Evolutionary conservation across 768 basidiomycete species (phyloP), one percentile per base, ranked within the genome.

Genomic region (Mycena haematopus): DNA sequence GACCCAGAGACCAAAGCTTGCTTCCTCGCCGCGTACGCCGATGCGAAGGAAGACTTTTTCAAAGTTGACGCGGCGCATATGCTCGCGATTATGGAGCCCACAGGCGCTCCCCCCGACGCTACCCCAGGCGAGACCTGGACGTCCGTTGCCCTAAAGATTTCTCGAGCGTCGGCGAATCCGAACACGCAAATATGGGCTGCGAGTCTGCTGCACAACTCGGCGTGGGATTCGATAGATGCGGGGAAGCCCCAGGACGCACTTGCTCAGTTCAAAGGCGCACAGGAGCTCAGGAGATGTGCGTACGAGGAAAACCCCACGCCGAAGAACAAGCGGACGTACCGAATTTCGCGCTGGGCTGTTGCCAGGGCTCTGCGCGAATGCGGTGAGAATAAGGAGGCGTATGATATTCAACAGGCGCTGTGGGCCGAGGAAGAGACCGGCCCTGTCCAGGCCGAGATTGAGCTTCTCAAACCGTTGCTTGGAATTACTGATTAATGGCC

Each of bases 11-110:
- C 53, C 24, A 60, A 56, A 38, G 58, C 58, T 4, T 60, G 54
- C 58, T 65, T 65, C 55, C 47, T 65, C 45, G 58, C 54, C 29
- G 63, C 63, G 25, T 60, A 60, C n/a, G 60, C 56, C 58, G 63
- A 65, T 27, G 58, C 63, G 45, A 40, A 45, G 15, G 63, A 60
- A 35, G 63, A 65, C 58, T 65, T 46, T 45, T 65, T 52, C 53
- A 65, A 65, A 27, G 63, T 60, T n/a, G 63, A 65, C 49, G 63
- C 63, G 8, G 63, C 58, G 40, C 58, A 65, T 25, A 65, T 65
- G 63, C 63, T 65, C 46, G 63, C 63, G 22, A 60, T 65, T 9
- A 46, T 65, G 9, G 58, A 65, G 22, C 54, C 59, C 5, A 53
- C 38, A 1, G 63, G 54, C 13, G 15, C 24, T 8, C 58, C 63